phyloP scores from a whole-genome alignment of 2,329 filamentous ascomycete species.

The Epichloe typhina region DNA sequence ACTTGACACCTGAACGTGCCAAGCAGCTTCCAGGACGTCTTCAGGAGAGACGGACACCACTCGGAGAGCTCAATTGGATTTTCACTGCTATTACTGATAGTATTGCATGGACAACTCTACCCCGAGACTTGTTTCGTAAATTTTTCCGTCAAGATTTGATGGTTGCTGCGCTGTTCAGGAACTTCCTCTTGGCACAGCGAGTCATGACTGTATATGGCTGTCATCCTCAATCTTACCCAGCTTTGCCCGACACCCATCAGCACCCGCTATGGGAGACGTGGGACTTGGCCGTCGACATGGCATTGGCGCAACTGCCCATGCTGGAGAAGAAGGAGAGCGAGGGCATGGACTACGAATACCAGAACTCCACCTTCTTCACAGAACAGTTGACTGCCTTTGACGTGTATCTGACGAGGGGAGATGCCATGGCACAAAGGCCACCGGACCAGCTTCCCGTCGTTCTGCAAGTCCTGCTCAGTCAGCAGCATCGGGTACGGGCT shows the following conservation, averaged over 20 bases:
- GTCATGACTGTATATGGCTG: slow-evolving; percentile 96
- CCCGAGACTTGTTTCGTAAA: slow-evolving; percentile 84
- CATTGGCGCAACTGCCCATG: slow-evolving; percentile 75
- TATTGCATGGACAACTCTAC: slow-evolving; percentile 93
- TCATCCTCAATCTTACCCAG: slow-evolving; percentile 81
- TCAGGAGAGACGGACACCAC: slow-evolving; percentile 81
- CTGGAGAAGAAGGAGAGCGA: slow-evolving; percentile 66
- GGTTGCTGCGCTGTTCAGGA: slow-evolving; percentile 95
- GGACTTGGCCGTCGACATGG: slow-evolving; percentile 95
- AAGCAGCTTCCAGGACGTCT: slow-evolving; percentile 82
- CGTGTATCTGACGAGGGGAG: slow-evolving; percentile 74
- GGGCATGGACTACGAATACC: slow-evolving; percentile 74
- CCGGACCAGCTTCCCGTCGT: slow-evolving; percentile 95
- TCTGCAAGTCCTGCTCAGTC: slow-evolving; percentile 86
- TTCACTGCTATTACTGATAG: slow-evolving; percentile 98
- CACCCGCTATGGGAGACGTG: slow-evolving; percentile 95
- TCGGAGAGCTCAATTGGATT: slow-evolving; percentile 98
- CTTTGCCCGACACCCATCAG: slow-evolving; percentile 86
- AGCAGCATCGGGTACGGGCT: slow-evolving; percentile 83
- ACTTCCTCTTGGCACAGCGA: slow-evolving; percentile 86
- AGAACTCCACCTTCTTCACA: slow-evolving; percentile 90
- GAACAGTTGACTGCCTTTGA: slow-evolving; percentile 96
- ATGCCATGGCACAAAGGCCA: slow-evolving; percentile 69
- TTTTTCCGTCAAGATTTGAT: slow-evolving; percentile 95
- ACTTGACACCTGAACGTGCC: slow-evolving; percentile 66